Conservation (phyloP, 129 eudicot genomes). For the Artemisia annua region DNA sequence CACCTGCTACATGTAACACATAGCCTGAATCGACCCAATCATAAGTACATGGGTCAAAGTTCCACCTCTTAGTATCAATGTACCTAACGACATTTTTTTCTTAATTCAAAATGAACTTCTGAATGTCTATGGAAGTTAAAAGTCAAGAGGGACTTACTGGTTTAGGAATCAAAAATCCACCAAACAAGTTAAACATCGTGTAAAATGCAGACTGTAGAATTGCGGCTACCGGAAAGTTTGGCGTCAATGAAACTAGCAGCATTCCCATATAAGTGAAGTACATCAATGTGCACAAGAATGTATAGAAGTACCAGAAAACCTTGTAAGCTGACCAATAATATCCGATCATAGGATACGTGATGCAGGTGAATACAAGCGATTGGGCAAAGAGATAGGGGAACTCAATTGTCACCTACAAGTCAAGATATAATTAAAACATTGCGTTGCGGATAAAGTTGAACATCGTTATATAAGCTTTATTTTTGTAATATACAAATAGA, state of each 20-base stretch:
- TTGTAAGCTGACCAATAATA: constrained; percentile 30
- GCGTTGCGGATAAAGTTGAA: too few relatives aligned
- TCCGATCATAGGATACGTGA: constrained; percentile 38
- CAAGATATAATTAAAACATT: not conserved
- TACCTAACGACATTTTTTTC: too few relatives aligned
- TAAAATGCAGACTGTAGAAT: constrained; percentile 44
- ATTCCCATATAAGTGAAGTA: constrained; percentile 33
- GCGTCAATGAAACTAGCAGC: constrained; percentile 36
- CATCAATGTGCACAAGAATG: constrained; percentile 34
- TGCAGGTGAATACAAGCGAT: constrained; percentile 18
- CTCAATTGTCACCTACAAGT: constrained; percentile 35
- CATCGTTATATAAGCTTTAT: too few relatives aligned
- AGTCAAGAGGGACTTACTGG: constrained; percentile 36
- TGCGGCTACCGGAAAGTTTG: constrained; percentile 53
- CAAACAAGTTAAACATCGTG: constrained; percentile 43
- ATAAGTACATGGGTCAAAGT: too few relatives aligned
- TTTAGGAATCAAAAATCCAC: constrained; percentile 52
- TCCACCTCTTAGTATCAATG: too few relatives aligned
- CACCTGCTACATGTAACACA: too few relatives aligned
- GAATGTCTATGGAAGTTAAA: not conserved
- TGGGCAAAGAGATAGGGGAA: constrained; percentile 34
- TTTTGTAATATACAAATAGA: not conserved
- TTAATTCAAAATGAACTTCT: not conserved
- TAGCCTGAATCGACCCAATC: too few relatives aligned
- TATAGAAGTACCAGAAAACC: constrained; percentile 38